Evolutionary conservation across 148 eudicot genomes (phyloP).

Genomic region (Cornus kousa): DNA sequence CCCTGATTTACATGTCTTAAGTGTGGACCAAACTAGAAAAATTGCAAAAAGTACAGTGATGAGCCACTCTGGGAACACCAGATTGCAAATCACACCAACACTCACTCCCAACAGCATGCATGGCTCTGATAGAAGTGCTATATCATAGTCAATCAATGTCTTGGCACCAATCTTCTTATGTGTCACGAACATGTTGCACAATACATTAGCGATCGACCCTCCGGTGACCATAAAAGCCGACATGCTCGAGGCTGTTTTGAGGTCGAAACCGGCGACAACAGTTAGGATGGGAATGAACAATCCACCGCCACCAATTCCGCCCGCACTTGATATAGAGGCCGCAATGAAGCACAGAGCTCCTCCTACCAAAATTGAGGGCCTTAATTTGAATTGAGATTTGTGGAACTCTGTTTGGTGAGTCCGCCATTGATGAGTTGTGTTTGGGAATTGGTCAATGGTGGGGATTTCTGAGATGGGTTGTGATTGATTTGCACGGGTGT

Average conservation of each 20-base stretch:
- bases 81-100: slow-evolving; percentile 52
- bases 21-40: slow-evolving; percentile 55
- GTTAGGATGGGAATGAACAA: slow-evolving; percentile 51
- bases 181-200: slow-evolving; percentile 26
- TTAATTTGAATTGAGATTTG: slow-evolving; percentile 3
- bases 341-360: slow-evolving; percentile 49
- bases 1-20: slow-evolving; percentile 51
- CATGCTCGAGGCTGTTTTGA: slow-evolving; percentile 50
- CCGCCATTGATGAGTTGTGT: slow-evolving; percentile 10
- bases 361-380: slow-evolving; percentile 17
- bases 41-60: slow-evolving; percentile 45
- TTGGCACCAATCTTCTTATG: slow-evolving; percentile 19
- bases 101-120: slow-evolving; percentile 64
- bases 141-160: slow-evolving; percentile 46
- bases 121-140: slow-evolving; percentile 59
- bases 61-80: slow-evolving; percentile 57
- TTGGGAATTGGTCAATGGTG: slow-evolving; percentile 6
- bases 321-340: slow-evolving; percentile 58
- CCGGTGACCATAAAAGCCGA: slow-evolving; percentile 74
- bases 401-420: background rate
- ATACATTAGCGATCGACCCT: slow-evolving; percentile 53
- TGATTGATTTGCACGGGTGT: slow-evolving; percentile 16
- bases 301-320: slow-evolving; percentile 74
- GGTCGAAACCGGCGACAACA: slow-evolving; percentile 50
- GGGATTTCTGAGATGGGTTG: slow-evolving; percentile 16